Conservation (phyloP, 2,329 filamentous ascomycete genomes). For the Sphaceloma murrayae region DNA sequence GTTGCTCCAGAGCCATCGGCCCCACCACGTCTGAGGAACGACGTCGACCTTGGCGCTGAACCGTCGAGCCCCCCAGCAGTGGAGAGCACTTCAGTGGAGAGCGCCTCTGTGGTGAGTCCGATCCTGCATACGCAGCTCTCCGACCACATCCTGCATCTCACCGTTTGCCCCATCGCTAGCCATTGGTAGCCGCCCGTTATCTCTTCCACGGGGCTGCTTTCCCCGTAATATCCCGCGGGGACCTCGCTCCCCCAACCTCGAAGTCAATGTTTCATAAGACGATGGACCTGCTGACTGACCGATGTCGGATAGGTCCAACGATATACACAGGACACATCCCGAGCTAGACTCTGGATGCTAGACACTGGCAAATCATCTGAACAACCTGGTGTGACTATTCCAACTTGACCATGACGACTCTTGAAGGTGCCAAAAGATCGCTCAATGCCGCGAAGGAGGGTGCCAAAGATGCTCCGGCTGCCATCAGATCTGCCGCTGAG, state of each 20-base stretch:
- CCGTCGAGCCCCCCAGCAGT: too few relatives aligned
- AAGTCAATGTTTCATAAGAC: background rate
- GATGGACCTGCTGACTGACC: conserved; percentile 4
- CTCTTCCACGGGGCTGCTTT: background rate
- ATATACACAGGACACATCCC: conserved; percentile 13
- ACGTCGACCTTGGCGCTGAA: conserved; percentile 10
- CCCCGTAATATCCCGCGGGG: conserved; percentile 7
- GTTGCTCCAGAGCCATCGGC: conserved; percentile 10
- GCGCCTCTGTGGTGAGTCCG: background rate
- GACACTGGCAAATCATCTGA: too few relatives aligned
- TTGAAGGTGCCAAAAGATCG: conserved; percentile 14
- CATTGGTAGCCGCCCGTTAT: conserved; percentile 11
- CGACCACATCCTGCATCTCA: background rate
- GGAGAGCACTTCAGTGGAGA: conserved; percentile 1
- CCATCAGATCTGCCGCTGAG: conserved; percentile 32
- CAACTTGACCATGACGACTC: conserved; percentile 15
- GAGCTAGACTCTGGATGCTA: too few relatives aligned
- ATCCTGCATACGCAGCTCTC: background rate
- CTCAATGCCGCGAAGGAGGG: conserved; percentile 26
- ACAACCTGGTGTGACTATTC: too few relatives aligned
- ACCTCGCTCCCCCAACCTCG: conserved; percentile 1
- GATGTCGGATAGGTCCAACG: conserved; percentile 9
- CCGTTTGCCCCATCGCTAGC: conserved; percentile 4
- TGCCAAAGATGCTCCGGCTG: conserved; percentile 24
- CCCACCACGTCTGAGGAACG: conserved; percentile 9